A percentile compares a stretch with the other conserved stretches of the same genome.
phyloP scores from a whole-genome alignment of 2,329 filamentous ascomycete species.

The Cytospora leucostoma region DNA sequence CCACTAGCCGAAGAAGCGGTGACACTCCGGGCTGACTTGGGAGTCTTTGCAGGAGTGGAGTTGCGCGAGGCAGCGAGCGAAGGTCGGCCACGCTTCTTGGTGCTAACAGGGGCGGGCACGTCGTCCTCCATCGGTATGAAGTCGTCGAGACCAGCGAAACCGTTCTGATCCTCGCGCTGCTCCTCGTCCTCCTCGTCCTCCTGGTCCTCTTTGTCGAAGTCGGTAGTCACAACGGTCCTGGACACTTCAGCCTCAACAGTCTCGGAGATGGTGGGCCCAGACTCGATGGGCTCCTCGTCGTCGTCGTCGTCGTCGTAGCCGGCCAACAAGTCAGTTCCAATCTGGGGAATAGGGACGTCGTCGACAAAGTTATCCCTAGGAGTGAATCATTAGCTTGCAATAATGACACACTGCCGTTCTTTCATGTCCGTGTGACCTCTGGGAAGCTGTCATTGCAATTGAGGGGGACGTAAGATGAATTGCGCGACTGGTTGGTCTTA shows the following conservation, averaged over 20 bases:
- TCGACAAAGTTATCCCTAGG: constrained; percentile 12
- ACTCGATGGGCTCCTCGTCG: constrained; percentile 19
- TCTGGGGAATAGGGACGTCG: constrained; percentile 17
- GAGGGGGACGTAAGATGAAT: not conserved
- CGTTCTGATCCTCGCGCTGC: constrained; percentile 10
- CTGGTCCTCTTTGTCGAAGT: constrained; percentile 6
- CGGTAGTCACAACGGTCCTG: constrained; percentile 7
- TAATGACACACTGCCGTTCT: not conserved
- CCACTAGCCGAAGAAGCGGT: constrained; percentile 6
- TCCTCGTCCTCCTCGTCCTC: constrained; percentile 3
- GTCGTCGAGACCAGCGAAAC: not conserved
- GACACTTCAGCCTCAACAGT: constrained; percentile 9
- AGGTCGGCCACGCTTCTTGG: constrained; percentile 32
- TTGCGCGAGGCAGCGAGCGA: constrained; percentile 23
- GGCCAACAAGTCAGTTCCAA: constrained; percentile 22
- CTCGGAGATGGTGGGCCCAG: constrained; percentile 16
- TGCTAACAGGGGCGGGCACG: constrained; percentile 25
- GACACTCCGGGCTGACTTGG: constrained; percentile 8
- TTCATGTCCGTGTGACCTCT: not conserved
- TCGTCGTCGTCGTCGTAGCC: constrained; percentile 20
- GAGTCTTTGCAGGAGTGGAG: constrained; percentile 29
- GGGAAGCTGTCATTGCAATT: not conserved
- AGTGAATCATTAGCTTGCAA: not conserved
- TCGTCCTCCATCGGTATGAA: constrained; percentile 21
- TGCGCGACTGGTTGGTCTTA: constrained; percentile 12